These are phyloP conservation scores for Cladosporium halotolerans DNA, from an alignment of 2,329 filamentous ascomycete species.

Conservation along the genomic window DNA sequence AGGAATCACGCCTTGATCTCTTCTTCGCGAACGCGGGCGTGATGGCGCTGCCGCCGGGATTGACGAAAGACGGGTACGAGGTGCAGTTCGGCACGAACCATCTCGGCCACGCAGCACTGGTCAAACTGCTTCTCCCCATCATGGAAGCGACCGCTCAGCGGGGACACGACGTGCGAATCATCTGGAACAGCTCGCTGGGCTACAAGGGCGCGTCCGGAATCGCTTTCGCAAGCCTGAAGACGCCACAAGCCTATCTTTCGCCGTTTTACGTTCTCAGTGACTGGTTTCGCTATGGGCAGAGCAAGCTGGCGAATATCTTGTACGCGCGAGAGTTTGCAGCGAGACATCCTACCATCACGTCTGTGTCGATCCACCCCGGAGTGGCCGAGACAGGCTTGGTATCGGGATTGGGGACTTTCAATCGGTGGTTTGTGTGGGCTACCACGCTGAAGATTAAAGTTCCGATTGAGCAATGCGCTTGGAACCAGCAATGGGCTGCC, in stretches of 20 bases:
- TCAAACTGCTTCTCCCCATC: conserved; percentile 24
- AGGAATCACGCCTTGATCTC: conserved; percentile 24
- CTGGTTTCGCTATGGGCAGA: conserved; percentile 38
- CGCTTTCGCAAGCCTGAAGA: conserved; percentile 25
- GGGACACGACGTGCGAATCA: conserved; percentile 23
- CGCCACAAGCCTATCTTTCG: conserved; percentile 12
- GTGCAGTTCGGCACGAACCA: conserved; percentile 32
- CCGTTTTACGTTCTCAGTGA: conserved; percentile 15
- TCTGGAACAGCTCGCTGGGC: conserved; percentile 26
- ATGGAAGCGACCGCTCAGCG: conserved; percentile 21
- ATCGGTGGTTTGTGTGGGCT: conserved; percentile 7
- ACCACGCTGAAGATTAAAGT: conserved; percentile 13
- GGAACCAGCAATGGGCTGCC: conserved; percentile 21
- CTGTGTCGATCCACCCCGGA: conserved; percentile 38
- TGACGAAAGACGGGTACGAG: conserved; percentile 29
- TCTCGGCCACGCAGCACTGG: conserved; percentile 29
- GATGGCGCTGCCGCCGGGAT: conserved; percentile 21
- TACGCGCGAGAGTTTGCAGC: conserved; percentile 37
- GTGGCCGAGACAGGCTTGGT: conserved; percentile 34
- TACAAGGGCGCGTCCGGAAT: conserved; percentile 19
- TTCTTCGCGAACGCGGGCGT: conserved; percentile 28
- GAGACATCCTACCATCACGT: conserved; percentile 32
- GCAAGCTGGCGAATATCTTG: conserved; percentile 45
- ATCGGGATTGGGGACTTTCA: not conserved
- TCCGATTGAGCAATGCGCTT: conserved; percentile 19